Conservation (phyloP, 768 basidiomycete genomes). For the Lentinula sp. region DNA sequence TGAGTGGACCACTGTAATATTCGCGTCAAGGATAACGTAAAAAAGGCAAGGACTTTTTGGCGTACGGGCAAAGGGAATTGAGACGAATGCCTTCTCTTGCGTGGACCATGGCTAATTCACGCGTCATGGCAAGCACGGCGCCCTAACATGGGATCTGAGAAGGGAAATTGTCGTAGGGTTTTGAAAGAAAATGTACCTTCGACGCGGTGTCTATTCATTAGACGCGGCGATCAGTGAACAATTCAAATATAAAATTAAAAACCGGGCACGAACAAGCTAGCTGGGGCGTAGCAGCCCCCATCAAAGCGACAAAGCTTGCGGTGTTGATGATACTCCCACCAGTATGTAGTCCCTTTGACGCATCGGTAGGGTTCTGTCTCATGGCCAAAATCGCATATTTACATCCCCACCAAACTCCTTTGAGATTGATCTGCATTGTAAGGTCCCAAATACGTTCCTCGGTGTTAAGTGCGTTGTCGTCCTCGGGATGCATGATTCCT, state of each 20-base stretch:
- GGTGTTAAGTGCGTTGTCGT: constrained; percentile 94
- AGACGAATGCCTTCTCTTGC: constrained; percentile 94
- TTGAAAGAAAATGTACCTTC: constrained; percentile 45
- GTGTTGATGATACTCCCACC: constrained; percentile 97
- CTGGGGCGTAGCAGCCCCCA: constrained; percentile 97
- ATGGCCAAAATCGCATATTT: constrained; percentile 97
- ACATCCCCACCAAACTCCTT: constrained; percentile 99
- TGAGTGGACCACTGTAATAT: constrained; percentile 74
- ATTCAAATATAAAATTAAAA: constrained; percentile 3
- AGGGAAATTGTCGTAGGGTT: not conserved
- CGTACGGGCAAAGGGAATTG: constrained; percentile 95
- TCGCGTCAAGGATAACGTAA: constrained; percentile 6
- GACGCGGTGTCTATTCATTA: constrained; percentile 76
- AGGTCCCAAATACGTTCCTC: constrained; percentile 96
- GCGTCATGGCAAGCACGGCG: constrained; percentile 96
- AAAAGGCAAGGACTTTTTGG: constrained; percentile 6
- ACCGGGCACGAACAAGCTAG: constrained; percentile 74
- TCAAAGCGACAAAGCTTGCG: constrained; percentile 91
- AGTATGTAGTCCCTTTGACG: constrained; percentile 67
- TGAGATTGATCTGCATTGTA: constrained; percentile 91
- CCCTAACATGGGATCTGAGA: constrained; percentile 42
- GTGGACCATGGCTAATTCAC: constrained; percentile 97
- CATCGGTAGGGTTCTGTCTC: constrained; percentile 85
- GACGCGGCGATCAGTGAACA: not conserved
- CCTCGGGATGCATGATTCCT: constrained; percentile 98